Base-by-base conservation (phyloP, 2,329 filamentous ascomycete species). In the Eutypa lata region DNA sequence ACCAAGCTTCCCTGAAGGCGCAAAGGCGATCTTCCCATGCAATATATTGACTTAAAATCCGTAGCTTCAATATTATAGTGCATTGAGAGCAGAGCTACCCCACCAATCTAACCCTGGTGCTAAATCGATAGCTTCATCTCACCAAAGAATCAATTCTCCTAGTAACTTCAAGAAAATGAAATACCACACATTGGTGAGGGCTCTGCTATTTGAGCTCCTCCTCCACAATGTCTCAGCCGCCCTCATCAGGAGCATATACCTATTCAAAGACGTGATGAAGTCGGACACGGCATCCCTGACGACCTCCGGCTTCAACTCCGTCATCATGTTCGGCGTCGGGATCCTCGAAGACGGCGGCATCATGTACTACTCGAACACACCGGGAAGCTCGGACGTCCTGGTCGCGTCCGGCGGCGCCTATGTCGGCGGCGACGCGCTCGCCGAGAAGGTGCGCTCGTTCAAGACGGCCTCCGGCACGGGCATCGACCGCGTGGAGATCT, bases 391-490 rank as follows among this genome's bases (percentile, higher is more conserved):
- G 5, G 71, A 73, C 49, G 61, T 67, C 3, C 61, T 73, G 13
- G 54, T 73, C 26, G 72, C 73, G 2, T 69, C 70, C 8, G 60
- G 64, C 31, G 71, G 73, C 19, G 60, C 71, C 31, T 81, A 81
- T 53, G 71, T 79, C 7, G 78, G 76, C 13, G 74, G 77, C 49
- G 70, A 68, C 7, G 74, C 71, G n/a, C 71, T 81, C 7, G 72
- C 77, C 22, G 69, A 73, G 22, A 79, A 79, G 59, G 63, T 81
- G 2, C 61, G 60, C 38, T 72, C 71, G 2, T 70, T 76, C 62
- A 76, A 76, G 58, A 64, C 61, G 1, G 61, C 57, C 21, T 56
- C 52, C 38, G 51, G 44, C 10, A 72, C 71, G 1, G 60, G 64
- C 26, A 62, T 76, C 28, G 54, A 70, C 55, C 59, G 73, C 5